A percentile compares a stretch with the other conserved stretches of the same genome.
Evolutionary conservation across 2,329 filamentous ascomycete genomes (phyloP).

Genomic region (Calcarisporium arbuscula): DNA sequence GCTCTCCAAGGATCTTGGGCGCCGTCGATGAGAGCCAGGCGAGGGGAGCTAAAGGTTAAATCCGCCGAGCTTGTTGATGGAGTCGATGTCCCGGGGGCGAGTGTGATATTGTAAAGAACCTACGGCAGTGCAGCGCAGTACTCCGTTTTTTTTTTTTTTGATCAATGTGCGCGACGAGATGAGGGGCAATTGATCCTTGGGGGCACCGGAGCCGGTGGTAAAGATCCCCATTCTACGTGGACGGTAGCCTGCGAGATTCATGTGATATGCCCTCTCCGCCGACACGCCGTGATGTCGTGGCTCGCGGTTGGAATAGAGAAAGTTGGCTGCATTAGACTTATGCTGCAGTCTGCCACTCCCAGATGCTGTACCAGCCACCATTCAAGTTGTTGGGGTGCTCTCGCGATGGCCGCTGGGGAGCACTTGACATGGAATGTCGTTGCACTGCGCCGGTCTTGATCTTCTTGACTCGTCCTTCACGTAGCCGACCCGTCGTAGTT

Average conservation of each 20-base stretch:
- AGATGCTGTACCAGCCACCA: constrained; percentile 28
- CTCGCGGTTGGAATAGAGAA: no score
- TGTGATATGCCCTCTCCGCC: no score
- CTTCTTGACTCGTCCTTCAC: constrained; percentile 25
- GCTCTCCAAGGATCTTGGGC: constrained; percentile 75
- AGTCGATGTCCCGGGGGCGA: constrained; percentile 54
- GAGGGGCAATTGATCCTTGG: constrained; percentile 56
- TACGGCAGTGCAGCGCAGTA: no score
- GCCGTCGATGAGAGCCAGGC: constrained; percentile 71
- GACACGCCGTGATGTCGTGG: no score
- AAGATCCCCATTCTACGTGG: constrained; percentile 68
- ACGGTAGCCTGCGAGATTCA: no score
- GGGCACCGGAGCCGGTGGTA: constrained; percentile 65
- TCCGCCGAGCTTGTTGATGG: constrained; percentile 72
- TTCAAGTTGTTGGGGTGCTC: constrained; percentile 16
- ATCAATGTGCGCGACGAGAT: constrained; percentile 72
- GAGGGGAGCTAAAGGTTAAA: constrained; percentile 65
- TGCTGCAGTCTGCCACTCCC: constrained; percentile 50
- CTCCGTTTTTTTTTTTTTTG: constrained; percentile 63
- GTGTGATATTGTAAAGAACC: no score
- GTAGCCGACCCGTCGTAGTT: constrained; percentile 49
- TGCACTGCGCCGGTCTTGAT: no score
- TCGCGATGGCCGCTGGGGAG: constrained; percentile 19
- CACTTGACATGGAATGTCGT: no score
- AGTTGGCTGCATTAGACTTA: no score